A percentile compares a stretch with the other conserved stretches of the same genome.
Evolutionary conservation across 495 filamentous ascomycete species (phyloP).

Genomic region (Daldinia caldariorum): DNA sequence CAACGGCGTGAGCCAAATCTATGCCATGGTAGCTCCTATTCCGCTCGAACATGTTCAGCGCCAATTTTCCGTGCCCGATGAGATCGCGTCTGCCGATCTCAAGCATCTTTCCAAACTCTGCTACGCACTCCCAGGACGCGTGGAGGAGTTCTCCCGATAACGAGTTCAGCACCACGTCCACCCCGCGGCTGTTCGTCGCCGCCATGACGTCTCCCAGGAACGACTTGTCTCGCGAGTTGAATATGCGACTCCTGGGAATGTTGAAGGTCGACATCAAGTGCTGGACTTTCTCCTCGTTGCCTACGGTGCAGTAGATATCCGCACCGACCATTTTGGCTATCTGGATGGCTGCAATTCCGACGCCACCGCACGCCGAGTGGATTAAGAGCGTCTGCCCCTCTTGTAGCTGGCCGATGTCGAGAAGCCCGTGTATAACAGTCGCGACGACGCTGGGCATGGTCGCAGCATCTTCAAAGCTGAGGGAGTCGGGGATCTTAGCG

Average conservation of each 20-base stretch:
- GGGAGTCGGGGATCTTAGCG: slow-evolving; percentile 51
- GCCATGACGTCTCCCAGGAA: slow-evolving; percentile 56
- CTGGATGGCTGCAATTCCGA: slow-evolving; percentile 68
- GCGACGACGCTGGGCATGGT: slow-evolving; percentile 58
- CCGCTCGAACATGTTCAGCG: slow-evolving; percentile 54
- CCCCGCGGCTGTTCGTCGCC: slow-evolving; percentile 57
- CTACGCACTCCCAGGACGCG: slow-evolving; percentile 64
- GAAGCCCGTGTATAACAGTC: slow-evolving; percentile 58
- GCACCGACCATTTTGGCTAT: slow-evolving; percentile 60
- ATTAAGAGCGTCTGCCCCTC: slow-evolving; percentile 63
- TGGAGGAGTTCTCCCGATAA: slow-evolving; percentile 61
- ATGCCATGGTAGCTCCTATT: slow-evolving; percentile 40
- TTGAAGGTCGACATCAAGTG: slow-evolving; percentile 51
- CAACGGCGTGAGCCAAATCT: slow-evolving; percentile 39
- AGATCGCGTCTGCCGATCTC: slow-evolving; percentile 64
- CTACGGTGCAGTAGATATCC: slow-evolving; percentile 60
- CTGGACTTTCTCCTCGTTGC: slow-evolving; percentile 51
- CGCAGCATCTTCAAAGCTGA: slow-evolving; percentile 56
- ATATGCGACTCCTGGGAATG: slow-evolving; percentile 58
- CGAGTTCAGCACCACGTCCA: slow-evolving; percentile 63
- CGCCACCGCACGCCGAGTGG: slow-evolving; percentile 64
- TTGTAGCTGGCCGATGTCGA: slow-evolving; percentile 44
- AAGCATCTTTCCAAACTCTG: slow-evolving; percentile 64
- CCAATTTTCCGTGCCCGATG: slow-evolving; percentile 49
- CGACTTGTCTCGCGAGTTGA: slow-evolving; percentile 48